Conservation (phyloP, 257 asterid genomes). For the Cruciata laevipes region DNA sequence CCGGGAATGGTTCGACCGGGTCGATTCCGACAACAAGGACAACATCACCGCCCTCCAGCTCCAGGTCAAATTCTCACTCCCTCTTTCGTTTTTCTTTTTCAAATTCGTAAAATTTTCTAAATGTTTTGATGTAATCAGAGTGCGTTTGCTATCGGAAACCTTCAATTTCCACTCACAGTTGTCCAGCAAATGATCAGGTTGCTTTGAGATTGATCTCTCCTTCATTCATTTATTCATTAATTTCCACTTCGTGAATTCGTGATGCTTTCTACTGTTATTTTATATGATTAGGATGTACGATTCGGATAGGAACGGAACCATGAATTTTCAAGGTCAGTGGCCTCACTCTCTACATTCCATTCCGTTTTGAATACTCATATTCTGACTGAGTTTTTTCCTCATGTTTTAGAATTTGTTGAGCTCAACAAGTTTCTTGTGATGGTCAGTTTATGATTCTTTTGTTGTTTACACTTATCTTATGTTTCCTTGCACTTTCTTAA, state of each 20-base stretch:
- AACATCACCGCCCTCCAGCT: slow-evolving; percentile 63
- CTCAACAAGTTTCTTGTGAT: slow-evolving; percentile 78
- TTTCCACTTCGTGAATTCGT: neutral
- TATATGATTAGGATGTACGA: slow-evolving; percentile 84
- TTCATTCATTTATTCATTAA: neutral
- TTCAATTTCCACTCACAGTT: slow-evolving; percentile 53
- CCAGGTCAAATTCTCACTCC: slow-evolving; percentile 33
- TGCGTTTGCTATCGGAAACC: slow-evolving; percentile 66
- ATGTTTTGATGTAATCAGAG: slow-evolving; percentile 22
- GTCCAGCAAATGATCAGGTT: slow-evolving; percentile 90
- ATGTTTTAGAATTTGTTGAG: slow-evolving; percentile 52
- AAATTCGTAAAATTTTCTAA: neutral
- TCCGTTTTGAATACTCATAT: neutral
- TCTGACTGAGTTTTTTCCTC: neutral
- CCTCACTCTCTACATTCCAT: neutral
- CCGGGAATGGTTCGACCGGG: slow-evolving; percentile 74
- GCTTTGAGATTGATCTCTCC: neutral
- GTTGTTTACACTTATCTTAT: neutral
- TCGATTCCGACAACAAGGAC: slow-evolving; percentile 59
- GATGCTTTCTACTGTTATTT: neutral
- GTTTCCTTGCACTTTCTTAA: neutral
- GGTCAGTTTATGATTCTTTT: slow-evolving; percentile 41
- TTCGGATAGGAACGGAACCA: slow-evolving; percentile 70
- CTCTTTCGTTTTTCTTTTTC: too few species aligned
- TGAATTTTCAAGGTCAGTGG: slow-evolving; percentile 57